Conservation (phyloP, 2,329 filamentous ascomycete species). For the Aspergillus sp. region DNA sequence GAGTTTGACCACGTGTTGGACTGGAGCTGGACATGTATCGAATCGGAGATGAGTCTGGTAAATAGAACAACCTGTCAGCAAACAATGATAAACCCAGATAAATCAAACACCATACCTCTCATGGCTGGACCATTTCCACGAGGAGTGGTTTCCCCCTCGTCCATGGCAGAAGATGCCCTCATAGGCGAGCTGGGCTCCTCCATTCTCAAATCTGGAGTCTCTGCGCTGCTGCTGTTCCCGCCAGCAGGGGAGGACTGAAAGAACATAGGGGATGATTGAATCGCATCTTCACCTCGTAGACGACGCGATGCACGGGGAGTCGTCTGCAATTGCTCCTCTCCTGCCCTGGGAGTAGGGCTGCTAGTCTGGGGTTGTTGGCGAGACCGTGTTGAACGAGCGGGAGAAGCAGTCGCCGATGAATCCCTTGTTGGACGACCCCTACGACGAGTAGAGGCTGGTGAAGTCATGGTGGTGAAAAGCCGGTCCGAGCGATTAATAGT, state of each 20-base stretch:
- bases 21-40: slow-evolving; percentile 88
- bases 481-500: not conserved
- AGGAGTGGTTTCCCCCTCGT: slow-evolving; percentile 40
- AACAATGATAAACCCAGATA: not conserved
- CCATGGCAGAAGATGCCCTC: slow-evolving; percentile 33
- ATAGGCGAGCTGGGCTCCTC: slow-evolving; percentile 46
- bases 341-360: slow-evolving; percentile 24
- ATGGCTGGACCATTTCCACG: slow-evolving; percentile 31
- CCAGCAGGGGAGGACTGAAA: slow-evolving; percentile 60
- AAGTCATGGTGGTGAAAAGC: slow-evolving; percentile 32
- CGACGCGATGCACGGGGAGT: slow-evolving; percentile 45
- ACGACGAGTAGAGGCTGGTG: slow-evolving; percentile 32
- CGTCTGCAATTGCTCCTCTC: slow-evolving; percentile 20
- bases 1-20: slow-evolving; percentile 57
- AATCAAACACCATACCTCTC: slow-evolving; percentile 33
- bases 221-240: slow-evolving; percentile 37
- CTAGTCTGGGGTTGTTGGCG: slow-evolving; percentile 27
- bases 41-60: slow-evolving; percentile 82
- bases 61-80: not conserved
- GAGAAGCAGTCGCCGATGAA: slow-evolving; percentile 33
- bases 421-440: slow-evolving; percentile 37
- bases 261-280: slow-evolving; percentile 76
- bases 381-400: slow-evolving; percentile 26
- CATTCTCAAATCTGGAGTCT: slow-evolving; percentile 37
- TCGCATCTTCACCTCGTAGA: slow-evolving; percentile 35